Evolutionary conservation across 768 basidiomycete genomes (phyloP), one percentile per base, ranked within the genome.

Genomic region (Dictyophora rubrovolvata): DNA sequence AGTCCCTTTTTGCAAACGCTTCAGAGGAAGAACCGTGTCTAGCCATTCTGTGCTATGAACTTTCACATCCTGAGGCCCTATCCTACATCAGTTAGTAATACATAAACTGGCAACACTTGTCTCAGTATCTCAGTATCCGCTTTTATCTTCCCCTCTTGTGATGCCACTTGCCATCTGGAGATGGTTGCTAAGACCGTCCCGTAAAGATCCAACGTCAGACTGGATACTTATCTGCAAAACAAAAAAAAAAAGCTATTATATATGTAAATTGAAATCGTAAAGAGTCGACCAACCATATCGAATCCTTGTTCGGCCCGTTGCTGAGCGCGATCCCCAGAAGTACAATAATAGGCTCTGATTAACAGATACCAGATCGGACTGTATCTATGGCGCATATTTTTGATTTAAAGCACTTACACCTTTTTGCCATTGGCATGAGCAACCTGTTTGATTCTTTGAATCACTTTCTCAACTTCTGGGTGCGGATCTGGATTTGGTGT

Each of bases 401-500:
- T 16, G 21, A 2, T 2, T 23, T n/a, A 52, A 17, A 46, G 8
- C 21, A 56, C 73, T 18, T 59, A 85, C 84, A 83, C 84, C 72
- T 86, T 87, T 73, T 86, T 87, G 20, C 78, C 75, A 9, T 76
- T 75, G 48, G 64, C 65, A 62, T 86, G 84, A 0, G 79, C 71
- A 1, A 67, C 75, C 42, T 71, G 63, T 33, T 82, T 70, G 22
- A 86, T 79, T 16, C 68, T 67, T 60, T 85, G 79, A 37, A 87
- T 84, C 8, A 79, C 67, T 57, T 74, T 70, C 65, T 87, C 86
- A 3, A 85, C 79, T 2, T 83, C 78, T 0, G 83, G 80, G 61
- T 85, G 80, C 0, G 83, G 82, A 62, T 86, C 80, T 0, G 84
- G 85, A 33, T 77, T 76, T 16, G 85, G 85, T 5, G 80, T 69